Evolutionary conservation across 2,329 filamentous ascomycete genomes (phyloP), one percentile per base, ranked within the genome.

Genomic region (Fusarium sp.): DNA sequence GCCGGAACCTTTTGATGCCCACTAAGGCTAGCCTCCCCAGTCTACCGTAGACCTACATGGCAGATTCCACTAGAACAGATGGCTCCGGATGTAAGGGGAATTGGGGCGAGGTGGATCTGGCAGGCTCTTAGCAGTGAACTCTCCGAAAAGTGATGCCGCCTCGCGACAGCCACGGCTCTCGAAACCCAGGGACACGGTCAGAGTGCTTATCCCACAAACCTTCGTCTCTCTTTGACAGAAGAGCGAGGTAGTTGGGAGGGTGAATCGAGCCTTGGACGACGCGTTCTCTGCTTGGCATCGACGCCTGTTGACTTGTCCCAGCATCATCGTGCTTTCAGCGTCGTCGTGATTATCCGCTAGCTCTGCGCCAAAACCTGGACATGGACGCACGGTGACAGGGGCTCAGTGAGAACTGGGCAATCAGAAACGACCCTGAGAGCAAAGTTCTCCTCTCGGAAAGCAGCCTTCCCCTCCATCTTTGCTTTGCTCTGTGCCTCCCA

Each of bases 121-220:
- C 61, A 68, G 68, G 61, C 45, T 61, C 10, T 62, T 57, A 59
- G 67, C 61, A 65, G 67, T 18, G 63, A 77, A 75, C 63, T 68
- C 66, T 70, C 40, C 47, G 16, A 56, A 27, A 50, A 45, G 38
- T 35, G 31, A 63, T 67, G 40, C 63, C 60, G 63, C 65, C 62
- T 47, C 29, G 27, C 18, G 35, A 35, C 60, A 47, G 40, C 36
- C 27, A 58, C 57, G 25, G 47, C 18, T 47, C 25, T 61, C 20
- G 22, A 25, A 38, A 4, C 42, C 29, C 57, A 63, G 68, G 71
- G 47, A 74, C 61, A 63, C n/a, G 56, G 25, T 20, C n/a, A 59
- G 25, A 56, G 31, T 27, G 47, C 47, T n/a, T 35, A 38, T 38
- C 31, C 25, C 35, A 50, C 33, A 31, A 22, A 16, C 25, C 42